Evolutionary conservation across 371 early-diverging fungal species (phyloP).

Genomic region (Coemansia sp.): DNA sequence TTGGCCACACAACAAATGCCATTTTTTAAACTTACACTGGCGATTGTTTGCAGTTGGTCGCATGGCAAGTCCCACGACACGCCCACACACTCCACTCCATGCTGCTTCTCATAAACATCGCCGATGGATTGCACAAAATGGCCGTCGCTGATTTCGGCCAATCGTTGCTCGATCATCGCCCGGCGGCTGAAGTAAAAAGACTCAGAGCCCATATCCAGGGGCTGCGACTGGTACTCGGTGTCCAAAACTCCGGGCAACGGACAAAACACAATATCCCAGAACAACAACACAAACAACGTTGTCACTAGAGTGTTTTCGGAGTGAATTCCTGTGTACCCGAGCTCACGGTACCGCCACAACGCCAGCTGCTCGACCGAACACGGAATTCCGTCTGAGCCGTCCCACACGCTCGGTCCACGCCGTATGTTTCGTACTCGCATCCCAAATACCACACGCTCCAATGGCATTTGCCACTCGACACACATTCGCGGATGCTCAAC

Average conservation of each 20-base stretch:
- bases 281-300: conserved; percentile 63
- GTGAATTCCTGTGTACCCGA: conserved; percentile 56
- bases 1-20: too few relatives aligned
- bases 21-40: not conserved
- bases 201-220: conserved; percentile 68
- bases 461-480: conserved; percentile 29
- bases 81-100: conserved; percentile 58
- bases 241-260: conserved; percentile 70
- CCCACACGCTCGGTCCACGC: conserved; percentile 43
- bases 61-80: conserved; percentile 63
- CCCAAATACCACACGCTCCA: conserved; percentile 34
- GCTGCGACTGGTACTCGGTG: conserved; percentile 70
- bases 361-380: conserved; percentile 50
- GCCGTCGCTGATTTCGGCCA: conserved; percentile 55
- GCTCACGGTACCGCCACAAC: conserved; percentile 39
- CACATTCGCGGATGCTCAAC: conserved; percentile 18
- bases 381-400: conserved; percentile 38
- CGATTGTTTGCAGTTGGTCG: conserved; percentile 47
- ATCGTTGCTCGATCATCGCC: conserved; percentile 58
- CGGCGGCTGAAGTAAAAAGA: conserved; percentile 65
- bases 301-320: conserved; percentile 66
- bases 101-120: conserved; percentile 55
- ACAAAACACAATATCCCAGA: conserved; percentile 74
- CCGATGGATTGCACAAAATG: conserved; percentile 53
- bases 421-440: conserved; percentile 22